Percentiles rank a stretch among this genome's conserved stretches.
phyloP scores from a whole-genome alignment of 2,329 filamentous ascomycete genomes.

The Penicillium sp. region DNA sequence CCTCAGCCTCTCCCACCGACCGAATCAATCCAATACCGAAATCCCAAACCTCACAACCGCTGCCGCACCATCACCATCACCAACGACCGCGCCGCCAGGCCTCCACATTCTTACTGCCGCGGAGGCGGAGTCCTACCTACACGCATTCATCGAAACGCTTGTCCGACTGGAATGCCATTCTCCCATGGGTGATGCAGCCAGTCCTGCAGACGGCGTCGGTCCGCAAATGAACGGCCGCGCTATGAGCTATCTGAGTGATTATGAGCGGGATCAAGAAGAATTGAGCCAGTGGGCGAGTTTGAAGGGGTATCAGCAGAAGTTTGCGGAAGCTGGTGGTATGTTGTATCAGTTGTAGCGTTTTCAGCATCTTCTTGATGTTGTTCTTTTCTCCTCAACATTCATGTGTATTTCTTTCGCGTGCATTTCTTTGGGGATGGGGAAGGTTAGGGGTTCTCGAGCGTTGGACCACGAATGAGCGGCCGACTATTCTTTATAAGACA shows the following conservation, averaged over 20 bases:
- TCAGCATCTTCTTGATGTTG: neutral
- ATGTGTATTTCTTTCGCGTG: too few species aligned
- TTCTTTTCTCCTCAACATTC: neutral
- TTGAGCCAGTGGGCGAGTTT: slow-evolving; percentile 75
- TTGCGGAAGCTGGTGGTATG: slow-evolving; percentile 63
- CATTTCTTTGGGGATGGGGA: neutral
- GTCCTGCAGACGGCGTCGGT: slow-evolving; percentile 45
- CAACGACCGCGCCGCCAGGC: slow-evolving; percentile 51
- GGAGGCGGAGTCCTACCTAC: slow-evolving; percentile 69
- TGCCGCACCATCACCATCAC: slow-evolving; percentile 62
- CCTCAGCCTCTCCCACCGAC: slow-evolving; percentile 60
- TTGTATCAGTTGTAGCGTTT: slow-evolving; percentile 30
- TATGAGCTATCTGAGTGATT: slow-evolving; percentile 40
- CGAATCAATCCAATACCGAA: slow-evolving; percentile 40
- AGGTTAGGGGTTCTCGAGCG: neutral
- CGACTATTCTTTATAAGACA: neutral
- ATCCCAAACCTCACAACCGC: slow-evolving; percentile 18
- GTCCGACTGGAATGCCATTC: slow-evolving; percentile 68
- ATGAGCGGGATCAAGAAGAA: slow-evolving; percentile 73
- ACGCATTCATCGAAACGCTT: slow-evolving; percentile 71
- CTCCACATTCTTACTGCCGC: slow-evolving; percentile 37
- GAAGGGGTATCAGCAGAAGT: slow-evolving; percentile 73
- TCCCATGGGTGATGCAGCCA: slow-evolving; percentile 27
- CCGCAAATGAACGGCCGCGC: slow-evolving; percentile 32
- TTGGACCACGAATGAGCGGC: neutral